Evolutionary conservation across 768 basidiomycete genomes (phyloP).

Genomic region (Asterophora parasitica): DNA sequence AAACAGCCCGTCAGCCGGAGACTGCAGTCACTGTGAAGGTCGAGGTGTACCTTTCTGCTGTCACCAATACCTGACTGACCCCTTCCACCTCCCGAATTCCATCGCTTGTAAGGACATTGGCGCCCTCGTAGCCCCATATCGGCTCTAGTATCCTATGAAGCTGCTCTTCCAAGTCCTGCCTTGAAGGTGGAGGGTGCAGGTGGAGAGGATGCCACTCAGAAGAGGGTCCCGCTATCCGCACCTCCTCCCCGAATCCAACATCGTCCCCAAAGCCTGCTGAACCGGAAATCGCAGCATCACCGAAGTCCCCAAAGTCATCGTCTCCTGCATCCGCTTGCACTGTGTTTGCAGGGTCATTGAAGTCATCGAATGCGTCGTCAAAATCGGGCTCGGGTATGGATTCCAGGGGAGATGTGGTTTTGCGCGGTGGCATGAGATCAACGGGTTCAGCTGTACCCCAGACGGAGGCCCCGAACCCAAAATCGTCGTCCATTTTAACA

Average conservation of each 20-base stretch:
- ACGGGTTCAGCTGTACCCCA: constrained; percentile 53
- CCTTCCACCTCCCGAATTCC: constrained; percentile 78
- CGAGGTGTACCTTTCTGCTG: constrained; percentile 61
- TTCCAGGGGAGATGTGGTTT: constrained; percentile 19
- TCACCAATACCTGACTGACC: constrained; percentile 70
- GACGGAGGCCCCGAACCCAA: constrained; percentile 67
- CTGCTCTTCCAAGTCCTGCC: constrained; percentile 51
- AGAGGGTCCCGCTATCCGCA: constrained; percentile 38
- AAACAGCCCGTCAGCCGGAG: constrained; percentile 14
- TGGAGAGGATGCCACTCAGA: constrained; percentile 57
- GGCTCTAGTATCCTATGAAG: constrained; percentile 63
- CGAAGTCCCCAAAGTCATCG: constrained; percentile 86
- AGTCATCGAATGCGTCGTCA: constrained; percentile 45
- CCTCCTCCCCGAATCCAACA: constrained; percentile 32
- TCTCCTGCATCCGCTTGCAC: constrained; percentile 45
- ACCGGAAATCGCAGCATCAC: constrained; percentile 44
- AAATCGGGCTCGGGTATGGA: constrained; percentile 23
- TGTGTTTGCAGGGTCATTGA: constrained; percentile 47
- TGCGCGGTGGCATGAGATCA: constrained; percentile 24
- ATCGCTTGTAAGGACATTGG: constrained; percentile 58
- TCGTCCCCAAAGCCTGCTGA: constrained; percentile 32
- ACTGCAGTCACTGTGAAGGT: neutral
- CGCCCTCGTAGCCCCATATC: constrained; percentile 54
- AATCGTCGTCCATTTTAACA: constrained; percentile 61
- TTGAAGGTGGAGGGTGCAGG: constrained; percentile 61